Evolutionary conservation across 495 filamentous ascomycete genomes (phyloP).

Genomic region (Geoglossum glabrum): DNA sequence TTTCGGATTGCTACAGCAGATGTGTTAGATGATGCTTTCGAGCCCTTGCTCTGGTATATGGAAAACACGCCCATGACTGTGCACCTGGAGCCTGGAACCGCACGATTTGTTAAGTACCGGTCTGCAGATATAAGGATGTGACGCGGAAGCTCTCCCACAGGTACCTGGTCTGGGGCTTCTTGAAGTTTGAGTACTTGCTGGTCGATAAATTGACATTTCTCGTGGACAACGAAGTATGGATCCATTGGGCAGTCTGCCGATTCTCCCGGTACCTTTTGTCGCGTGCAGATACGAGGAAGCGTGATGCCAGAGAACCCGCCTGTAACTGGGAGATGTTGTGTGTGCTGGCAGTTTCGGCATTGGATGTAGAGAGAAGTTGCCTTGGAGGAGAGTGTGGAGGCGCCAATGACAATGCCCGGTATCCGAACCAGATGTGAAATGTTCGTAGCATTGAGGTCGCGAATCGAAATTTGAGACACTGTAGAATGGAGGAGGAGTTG

Average conservation of each 20-base stretch:
- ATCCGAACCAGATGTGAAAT: constrained; percentile 91
- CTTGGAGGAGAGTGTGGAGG: constrained; percentile 91
- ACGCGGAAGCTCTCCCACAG: constrained; percentile 86
- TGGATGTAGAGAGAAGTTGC: constrained; percentile 70
- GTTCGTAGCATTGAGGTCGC: constrained; percentile 77
- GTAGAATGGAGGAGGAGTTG: constrained; percentile 90
- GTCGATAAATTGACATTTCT: constrained; percentile 88
- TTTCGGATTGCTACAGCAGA: constrained; percentile 86
- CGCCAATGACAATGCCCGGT: constrained; percentile 93
- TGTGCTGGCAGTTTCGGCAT: constrained; percentile 70
- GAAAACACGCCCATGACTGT: constrained; percentile 96
- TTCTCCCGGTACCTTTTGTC: constrained; percentile 36
- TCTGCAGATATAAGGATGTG: constrained; percentile 92
- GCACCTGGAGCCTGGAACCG: constrained; percentile 87
- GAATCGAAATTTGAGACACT: constrained; percentile 78
- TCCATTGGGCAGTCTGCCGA: constrained; percentile 66
- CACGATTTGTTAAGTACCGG: constrained; percentile 85
- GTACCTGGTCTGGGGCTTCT: constrained; percentile 94
- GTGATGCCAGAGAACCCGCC: constrained; percentile 75
- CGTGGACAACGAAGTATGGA: constrained; percentile 87
- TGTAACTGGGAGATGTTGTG: constrained; percentile 47
- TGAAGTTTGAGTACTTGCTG: constrained; percentile 97
- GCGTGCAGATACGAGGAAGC: constrained; percentile 58
- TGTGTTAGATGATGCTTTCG: constrained; percentile 48
- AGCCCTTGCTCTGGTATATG: constrained; percentile 81